Evolutionary conservation across 257 asterid species (phyloP).

Genomic region (Rehmannia glutinosa): DNA sequence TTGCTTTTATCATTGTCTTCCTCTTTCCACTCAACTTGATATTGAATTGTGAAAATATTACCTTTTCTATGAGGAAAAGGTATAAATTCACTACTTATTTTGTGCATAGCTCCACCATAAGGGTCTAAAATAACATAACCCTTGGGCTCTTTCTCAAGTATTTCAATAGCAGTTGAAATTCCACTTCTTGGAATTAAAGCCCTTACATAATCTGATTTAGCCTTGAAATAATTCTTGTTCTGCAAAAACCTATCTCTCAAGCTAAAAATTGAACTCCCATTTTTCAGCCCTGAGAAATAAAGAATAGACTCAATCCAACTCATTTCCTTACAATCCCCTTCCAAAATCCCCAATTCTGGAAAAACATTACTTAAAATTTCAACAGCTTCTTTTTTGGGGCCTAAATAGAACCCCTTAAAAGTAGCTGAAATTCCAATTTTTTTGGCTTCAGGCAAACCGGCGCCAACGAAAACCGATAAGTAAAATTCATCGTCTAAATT

Average conservation of each 20-base stretch:
- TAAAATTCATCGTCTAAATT: constrained; percentile 37
- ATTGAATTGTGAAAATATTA: constrained; percentile 58
- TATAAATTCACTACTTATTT: constrained; percentile 41
- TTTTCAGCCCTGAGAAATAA: constrained; percentile 48
- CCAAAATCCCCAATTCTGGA: constrained; percentile 36
- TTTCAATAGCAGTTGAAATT: constrained; percentile 17
- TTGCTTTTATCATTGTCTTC: constrained; percentile 21
- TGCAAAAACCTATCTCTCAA: constrained; percentile 40
- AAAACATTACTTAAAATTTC: constrained; percentile 24
- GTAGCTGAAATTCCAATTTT: constrained; percentile 43
- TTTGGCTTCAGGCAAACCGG: constrained; percentile 30
- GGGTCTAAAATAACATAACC: constrained; percentile 74
- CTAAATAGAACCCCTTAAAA: constrained; percentile 57
- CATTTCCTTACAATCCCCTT: constrained; percentile 52
- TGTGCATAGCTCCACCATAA: constrained; percentile 64
- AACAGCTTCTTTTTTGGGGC: constrained; percentile 36
- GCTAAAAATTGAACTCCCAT: constrained; percentile 21
- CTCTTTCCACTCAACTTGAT: constrained; percentile 53
- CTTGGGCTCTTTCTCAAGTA: constrained; percentile 48
- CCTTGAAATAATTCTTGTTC: constrained; percentile 55
- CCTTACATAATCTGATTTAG: constrained; percentile 64
- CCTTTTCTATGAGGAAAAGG: constrained; percentile 79
- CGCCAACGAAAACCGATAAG: constrained; percentile 52
- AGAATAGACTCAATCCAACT: constrained; percentile 63
- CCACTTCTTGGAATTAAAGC: constrained; percentile 35